Evolutionary conservation across 1,139 yeast species (phyloP).

Genomic region (Geotrichum armillariae): DNA sequence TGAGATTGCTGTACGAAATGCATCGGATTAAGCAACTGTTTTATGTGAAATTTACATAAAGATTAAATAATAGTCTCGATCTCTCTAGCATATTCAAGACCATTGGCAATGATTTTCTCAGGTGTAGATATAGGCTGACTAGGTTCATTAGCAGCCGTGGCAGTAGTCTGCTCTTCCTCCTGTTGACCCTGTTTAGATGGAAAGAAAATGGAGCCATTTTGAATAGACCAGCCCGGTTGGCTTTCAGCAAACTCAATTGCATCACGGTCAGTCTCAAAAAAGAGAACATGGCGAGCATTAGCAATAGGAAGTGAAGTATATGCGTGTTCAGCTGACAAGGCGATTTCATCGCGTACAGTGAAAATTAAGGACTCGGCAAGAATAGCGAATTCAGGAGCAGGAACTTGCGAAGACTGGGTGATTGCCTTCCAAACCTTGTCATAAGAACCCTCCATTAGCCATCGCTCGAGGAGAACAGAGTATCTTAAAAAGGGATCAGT

Average conservation of each 20-base stretch:
- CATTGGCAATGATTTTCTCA: conserved; percentile 56
- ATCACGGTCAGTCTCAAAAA: conserved; percentile 67
- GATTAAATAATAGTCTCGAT: conserved; percentile 76
- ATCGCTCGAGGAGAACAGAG: conserved; percentile 86
- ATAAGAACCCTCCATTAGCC: conserved; percentile 96
- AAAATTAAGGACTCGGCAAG: conserved; percentile 55
- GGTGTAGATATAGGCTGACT: conserved; percentile 32
- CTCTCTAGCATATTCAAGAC: conserved; percentile 78
- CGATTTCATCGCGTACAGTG: conserved; percentile 83
- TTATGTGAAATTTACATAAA: neutral
- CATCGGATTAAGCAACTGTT: neutral
- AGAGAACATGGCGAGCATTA: conserved; percentile 79
- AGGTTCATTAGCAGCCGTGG: conserved; percentile 22
- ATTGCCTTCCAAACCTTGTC: conserved; percentile 86
- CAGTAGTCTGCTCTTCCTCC: conserved; percentile 1
- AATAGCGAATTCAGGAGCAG: conserved; percentile 47
- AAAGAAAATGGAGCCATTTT: conserved; percentile 62
- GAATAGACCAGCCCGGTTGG: conserved; percentile 56
- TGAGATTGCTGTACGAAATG: conserved; percentile 18
- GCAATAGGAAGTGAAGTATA: conserved; percentile 74
- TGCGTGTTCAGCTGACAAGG: conserved; percentile 80
- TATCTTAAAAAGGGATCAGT: conserved; percentile 63
- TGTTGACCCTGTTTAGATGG: conserved; percentile 32
- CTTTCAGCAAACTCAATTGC: conserved; percentile 61
- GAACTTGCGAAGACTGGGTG: conserved; percentile 48